phyloP scores from a whole-genome alignment of 331 rosid species.

The Arachis monticola region DNA sequence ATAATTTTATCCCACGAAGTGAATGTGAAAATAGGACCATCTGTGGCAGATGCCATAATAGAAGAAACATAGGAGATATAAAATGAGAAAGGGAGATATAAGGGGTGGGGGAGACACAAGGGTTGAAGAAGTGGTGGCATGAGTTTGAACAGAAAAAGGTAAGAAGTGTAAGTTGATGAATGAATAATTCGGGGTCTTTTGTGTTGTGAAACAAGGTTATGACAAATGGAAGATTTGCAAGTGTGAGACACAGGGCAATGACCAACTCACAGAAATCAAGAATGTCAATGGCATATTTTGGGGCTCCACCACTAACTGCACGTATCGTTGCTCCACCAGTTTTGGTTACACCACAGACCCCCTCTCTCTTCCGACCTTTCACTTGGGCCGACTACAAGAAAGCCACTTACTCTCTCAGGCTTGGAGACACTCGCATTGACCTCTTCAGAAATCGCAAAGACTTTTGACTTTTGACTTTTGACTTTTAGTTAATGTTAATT shows the following conservation, averaged over 20 bases:
- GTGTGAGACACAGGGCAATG: constrained; percentile 85
- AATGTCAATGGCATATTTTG: constrained; percentile 81
- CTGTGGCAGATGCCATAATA: no score
- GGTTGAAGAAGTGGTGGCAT: not conserved
- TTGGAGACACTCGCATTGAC: constrained; percentile 66
- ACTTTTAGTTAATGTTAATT: no score
- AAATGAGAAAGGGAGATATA: not conserved
- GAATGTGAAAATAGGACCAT: no score
- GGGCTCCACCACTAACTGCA: constrained; percentile 70
- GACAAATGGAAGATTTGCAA: constrained; percentile 88
- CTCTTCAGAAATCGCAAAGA: constrained; percentile 51
- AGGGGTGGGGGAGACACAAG: constrained; percentile 1
- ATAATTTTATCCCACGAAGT: no score
- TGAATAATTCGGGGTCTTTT: constrained; percentile 12
- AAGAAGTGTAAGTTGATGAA: constrained; percentile 14
- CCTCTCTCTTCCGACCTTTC: constrained; percentile 66
- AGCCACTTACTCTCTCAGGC: constrained; percentile 64
- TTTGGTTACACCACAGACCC: constrained; percentile 53
- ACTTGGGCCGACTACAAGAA: constrained; percentile 92
- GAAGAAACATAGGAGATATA: not conserved
- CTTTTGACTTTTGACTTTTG: no score
- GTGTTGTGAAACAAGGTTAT: constrained; percentile 56
- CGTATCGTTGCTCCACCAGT: constrained; percentile 63
- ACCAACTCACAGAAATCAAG: constrained; percentile 55
- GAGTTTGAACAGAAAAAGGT: constrained; percentile 26